Base-by-base conservation (phyloP, 768 basidiomycete genomes). In the Suillus bovinus region DNA sequence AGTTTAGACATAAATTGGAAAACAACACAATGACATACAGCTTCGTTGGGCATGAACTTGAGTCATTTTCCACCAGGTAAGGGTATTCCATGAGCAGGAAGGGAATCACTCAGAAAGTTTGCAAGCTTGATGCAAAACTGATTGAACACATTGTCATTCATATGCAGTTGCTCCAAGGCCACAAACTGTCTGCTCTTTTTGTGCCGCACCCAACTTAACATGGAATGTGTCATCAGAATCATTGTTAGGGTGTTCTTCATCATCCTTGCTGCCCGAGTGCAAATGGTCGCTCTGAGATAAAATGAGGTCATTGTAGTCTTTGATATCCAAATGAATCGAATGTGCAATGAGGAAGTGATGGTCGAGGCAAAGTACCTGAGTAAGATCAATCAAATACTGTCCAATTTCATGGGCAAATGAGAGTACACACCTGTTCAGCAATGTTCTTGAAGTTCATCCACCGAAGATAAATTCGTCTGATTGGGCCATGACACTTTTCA, bases 361-460 rank as follows among this genome's bases (percentile, higher is more conserved):
- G 20, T 41, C 41, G 41, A 47, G 91, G 91, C 5, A 31, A 47
- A 38, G 49, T 60, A 42, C 39, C 57, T 20, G 39, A 16, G 39
- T 14, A 4, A 52, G 39, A 10, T 41, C 29, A 29, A 54, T 54
- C 22, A 6, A 31, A 10, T 13, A 24, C 44, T 36, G 44, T 17
- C 44, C 13, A 0, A 2, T 22, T 16, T 34, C 50, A 54, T 17
- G 11, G 8, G 41, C 16, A 47, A 11, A 34, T 38, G 52, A 22
- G 27, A 62, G 20, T n/a, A 58, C 64, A 24, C 29, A 77, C 77
- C 70, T 78, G 77, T 1, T 54, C 42, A 0, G 67, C 75, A 34
- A 76, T 66, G 57, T 78, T 58, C 50, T 75, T 76, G 64, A 73
- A 74, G 58, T 80, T 79, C 5, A 76, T 75, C 11, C 64, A 65